These are phyloP conservation scores for Arabidopsis thaliana DNA, from an alignment of 345 rosid genomes.

Conservation along the genomic window DNA sequence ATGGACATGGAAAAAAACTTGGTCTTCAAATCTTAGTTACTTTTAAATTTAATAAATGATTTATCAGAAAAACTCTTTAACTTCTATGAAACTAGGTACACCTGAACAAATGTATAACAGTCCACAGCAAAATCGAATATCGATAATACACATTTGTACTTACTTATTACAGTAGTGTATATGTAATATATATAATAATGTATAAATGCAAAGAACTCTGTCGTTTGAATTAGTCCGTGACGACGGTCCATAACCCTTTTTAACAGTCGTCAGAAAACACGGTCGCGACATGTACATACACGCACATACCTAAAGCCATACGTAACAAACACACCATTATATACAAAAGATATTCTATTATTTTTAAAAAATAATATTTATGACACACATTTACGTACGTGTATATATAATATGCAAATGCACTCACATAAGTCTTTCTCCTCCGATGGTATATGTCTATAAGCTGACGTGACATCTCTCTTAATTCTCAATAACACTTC, in stretches of 20 bases:
- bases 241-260: conserved; percentile 44
- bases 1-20: background rate
- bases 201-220: conserved; percentile 26
- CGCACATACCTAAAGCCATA: conserved; percentile 48
- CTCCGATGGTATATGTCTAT: conserved; percentile 24
- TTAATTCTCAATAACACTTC: conserved; percentile 20
- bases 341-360: conserved; percentile 16
- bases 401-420: conserved; percentile 35
- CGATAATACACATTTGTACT: conserved; percentile 27
- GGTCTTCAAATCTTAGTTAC: background rate
- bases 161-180: conserved; percentile 10
- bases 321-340: conserved; percentile 40
- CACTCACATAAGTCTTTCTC: conserved; percentile 33
- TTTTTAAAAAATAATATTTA: background rate
- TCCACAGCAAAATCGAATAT: conserved; percentile 33
- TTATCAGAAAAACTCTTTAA: background rate
- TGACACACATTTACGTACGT: conserved; percentile 38
- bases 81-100: conserved; percentile 22
- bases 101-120: conserved; percentile 23
- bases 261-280: conserved; percentile 46
- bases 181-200: conserved; percentile 1
- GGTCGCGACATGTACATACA: conserved; percentile 47
- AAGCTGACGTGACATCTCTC: conserved; percentile 43
- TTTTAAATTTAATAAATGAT: background rate
- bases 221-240: conserved; percentile 43